These are phyloP conservation scores for Penicillium malachiteum DNA, from an alignment of 495 filamentous ascomycete genomes.

Conservation along the genomic window DNA sequence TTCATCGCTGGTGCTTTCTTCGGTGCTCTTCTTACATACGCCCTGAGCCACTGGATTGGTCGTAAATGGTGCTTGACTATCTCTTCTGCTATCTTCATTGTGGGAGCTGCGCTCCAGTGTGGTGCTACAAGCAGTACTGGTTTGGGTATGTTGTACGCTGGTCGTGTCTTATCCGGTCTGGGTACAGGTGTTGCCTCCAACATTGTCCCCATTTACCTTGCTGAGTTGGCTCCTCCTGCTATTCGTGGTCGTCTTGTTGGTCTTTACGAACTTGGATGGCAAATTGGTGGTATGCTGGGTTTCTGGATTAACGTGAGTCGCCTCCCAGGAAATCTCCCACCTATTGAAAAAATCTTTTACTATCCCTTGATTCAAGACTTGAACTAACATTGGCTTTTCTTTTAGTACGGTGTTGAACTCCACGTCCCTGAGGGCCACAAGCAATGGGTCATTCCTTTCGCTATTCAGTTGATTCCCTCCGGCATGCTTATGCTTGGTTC, in stretches of 20 bases:
- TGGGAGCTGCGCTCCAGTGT: slow-evolving; percentile 65
- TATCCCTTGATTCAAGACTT: background rate
- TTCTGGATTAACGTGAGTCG: slow-evolving; percentile 66
- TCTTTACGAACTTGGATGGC: slow-evolving; percentile 73
- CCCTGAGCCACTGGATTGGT: slow-evolving; percentile 54
- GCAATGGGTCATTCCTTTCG: slow-evolving; percentile 60
- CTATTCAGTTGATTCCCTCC: slow-evolving; percentile 55
- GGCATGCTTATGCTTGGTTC: slow-evolving; percentile 48
- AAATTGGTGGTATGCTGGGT: slow-evolving; percentile 69
- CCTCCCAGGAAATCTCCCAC: background rate
- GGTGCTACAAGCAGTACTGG: slow-evolving; percentile 57
- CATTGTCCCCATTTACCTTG: slow-evolving; percentile 75
- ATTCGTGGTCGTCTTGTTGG: slow-evolving; percentile 78
- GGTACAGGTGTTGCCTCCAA: slow-evolving; percentile 77
- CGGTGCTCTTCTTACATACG: slow-evolving; percentile 61
- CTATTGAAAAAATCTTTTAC: background rate
- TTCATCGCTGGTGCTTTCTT: slow-evolving; percentile 71
- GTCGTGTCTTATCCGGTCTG: slow-evolving; percentile 70
- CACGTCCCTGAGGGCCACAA: slow-evolving; percentile 32
- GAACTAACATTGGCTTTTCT: slow-evolving; percentile 9
- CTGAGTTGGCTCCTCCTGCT: slow-evolving; percentile 77
- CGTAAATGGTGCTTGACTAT: slow-evolving; percentile 55
- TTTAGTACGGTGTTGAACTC: slow-evolving; percentile 40
- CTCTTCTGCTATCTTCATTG: slow-evolving; percentile 55
- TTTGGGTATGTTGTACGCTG: slow-evolving; percentile 63